phyloP scores from a whole-genome alignment of 1,284 basidiomycete genomes.

The Ustilago cynodontis region DNA sequence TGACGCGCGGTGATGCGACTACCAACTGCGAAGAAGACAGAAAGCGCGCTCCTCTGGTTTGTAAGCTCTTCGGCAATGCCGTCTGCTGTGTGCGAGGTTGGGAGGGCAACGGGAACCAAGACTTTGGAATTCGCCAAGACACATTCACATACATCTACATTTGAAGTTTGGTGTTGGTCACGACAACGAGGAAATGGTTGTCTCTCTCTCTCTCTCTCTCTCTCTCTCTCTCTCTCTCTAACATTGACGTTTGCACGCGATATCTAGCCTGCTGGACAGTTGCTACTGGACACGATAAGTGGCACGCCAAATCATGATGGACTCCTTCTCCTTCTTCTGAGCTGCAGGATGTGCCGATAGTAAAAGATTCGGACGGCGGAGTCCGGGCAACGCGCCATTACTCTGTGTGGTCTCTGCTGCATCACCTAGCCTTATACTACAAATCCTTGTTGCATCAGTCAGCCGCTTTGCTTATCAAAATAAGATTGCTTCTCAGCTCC shows the following conservation, averaged over 20 bases:
- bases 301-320: too few relatives aligned
- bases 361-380: neutral
- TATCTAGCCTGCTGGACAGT: too few relatives aligned
- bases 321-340: too few relatives aligned
- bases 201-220: neutral
- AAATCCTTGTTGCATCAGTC: neutral
- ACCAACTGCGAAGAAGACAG: neutral
- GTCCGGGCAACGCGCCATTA: neutral
- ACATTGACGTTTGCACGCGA: too few relatives aligned
- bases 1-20: neutral
- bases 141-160: neutral
- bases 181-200: neutral
- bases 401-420: too few relatives aligned
- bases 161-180: neutral
- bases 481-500: slow-evolving; percentile 1
- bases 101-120: neutral
- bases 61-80: neutral
- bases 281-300: too few relatives aligned
- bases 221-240: too few relatives aligned
- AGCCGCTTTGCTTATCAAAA: neutral
- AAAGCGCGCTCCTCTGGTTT: neutral
- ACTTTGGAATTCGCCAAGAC: neutral
- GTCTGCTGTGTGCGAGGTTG: neutral
- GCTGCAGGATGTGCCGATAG: too few relatives aligned
- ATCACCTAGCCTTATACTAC: too few relatives aligned